phyloP scores from a whole-genome alignment of 306 rosid genomes.

The Clitoria ternatea region DNA sequence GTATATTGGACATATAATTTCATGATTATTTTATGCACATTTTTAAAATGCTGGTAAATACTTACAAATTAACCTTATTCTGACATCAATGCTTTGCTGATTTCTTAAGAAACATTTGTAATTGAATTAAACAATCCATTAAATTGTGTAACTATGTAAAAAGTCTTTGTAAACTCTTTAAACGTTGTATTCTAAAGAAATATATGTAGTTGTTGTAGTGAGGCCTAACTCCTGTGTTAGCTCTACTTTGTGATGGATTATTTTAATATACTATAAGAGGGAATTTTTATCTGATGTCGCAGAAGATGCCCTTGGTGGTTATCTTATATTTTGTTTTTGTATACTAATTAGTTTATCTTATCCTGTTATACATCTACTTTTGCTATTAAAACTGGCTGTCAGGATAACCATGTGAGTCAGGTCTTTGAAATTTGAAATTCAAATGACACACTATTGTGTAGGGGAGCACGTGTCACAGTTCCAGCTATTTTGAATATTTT shows the following conservation, averaged over 20 bases:
- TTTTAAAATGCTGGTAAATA: not conserved
- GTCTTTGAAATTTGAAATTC: not conserved
- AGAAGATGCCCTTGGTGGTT: not conserved
- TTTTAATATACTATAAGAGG: not conserved
- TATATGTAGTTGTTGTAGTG: not conserved
- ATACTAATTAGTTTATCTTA: not conserved
- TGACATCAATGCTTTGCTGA: not conserved
- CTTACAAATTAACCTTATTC: not conserved
- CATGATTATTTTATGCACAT: not conserved
- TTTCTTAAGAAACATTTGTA: not conserved
- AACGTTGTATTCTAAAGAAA: not conserved
- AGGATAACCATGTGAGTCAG: not conserved
- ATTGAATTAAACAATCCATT: not conserved
- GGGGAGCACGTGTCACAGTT: not conserved
- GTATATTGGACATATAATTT: not conserved
- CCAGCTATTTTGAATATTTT: not conserved
- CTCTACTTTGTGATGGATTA: not conserved
- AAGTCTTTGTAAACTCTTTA: not conserved
- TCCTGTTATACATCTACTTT: not conserved
- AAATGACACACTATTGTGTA: not conserved
- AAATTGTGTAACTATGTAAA: not conserved
- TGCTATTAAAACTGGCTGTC: not conserved
- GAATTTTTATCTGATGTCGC: not conserved
- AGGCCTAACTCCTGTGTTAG: not conserved
- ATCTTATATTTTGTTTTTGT: not conserved